Evolutionary conservation across 23 red algal genomes (phyloP).

Genomic region (Gracilariopsis chorda): DNA sequence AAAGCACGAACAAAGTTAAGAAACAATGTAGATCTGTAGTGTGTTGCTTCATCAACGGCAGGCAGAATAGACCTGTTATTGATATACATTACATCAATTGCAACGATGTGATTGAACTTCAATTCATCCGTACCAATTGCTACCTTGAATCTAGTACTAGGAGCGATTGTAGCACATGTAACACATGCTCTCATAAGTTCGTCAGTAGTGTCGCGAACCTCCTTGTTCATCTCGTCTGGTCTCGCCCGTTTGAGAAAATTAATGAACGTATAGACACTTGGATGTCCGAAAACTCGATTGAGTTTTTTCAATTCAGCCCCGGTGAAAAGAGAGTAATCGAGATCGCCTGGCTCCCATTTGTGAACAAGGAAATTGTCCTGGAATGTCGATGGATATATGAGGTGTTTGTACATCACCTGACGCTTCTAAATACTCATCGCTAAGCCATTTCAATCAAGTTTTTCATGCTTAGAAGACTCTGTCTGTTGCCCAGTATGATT

Average conservation of each 20-base stretch:
- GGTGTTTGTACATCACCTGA: neutral
- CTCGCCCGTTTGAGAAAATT: neutral
- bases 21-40: neutral
- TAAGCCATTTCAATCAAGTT: neutral
- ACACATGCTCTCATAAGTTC: neutral
- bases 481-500: neutral
- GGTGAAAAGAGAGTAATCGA: neutral
- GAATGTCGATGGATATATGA: neutral
- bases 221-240: neutral
- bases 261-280: neutral
- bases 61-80: neutral
- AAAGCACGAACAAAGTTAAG: neutral
- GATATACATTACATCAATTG: neutral
- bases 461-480: neutral
- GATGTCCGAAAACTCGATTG: constrained; percentile 12
- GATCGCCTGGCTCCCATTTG: neutral
- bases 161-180: neutral
- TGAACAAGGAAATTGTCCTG: constrained; percentile 35
- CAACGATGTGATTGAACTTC: constrained; percentile 12
- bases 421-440: neutral
- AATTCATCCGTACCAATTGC: neutral
- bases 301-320: neutral
- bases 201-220: neutral
- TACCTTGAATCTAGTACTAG: neutral
- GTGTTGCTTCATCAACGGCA: constrained; percentile 17